These are phyloP conservation scores for Begonia masoniana DNA, from an alignment of 306 rosid genomes.

Conservation along the genomic window DNA sequence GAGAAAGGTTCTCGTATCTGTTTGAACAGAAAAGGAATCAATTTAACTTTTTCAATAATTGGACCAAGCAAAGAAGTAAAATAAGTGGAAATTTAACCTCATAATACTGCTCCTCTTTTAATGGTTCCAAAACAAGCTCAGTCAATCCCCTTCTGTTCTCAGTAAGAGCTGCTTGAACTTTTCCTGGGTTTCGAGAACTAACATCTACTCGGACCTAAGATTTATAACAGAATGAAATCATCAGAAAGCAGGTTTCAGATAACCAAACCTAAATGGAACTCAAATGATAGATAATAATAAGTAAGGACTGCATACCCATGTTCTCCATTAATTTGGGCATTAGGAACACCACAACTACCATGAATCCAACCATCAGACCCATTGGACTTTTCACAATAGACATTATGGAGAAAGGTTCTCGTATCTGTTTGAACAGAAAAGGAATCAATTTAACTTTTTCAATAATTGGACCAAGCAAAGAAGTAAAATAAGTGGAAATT, in stretches of 20 bases:
- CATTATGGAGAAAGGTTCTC: conserved; percentile 86
- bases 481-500: conserved; percentile 2
- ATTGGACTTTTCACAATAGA: conserved; percentile 90
- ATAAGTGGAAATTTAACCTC: conserved; percentile 34
- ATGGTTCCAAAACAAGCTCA: conserved; percentile 83
- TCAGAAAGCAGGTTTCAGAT: not conserved
- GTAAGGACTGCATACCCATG: conserved; percentile 52
- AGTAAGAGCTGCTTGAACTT: conserved; percentile 90
- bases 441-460: too few species aligned
- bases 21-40: conserved; percentile 2
- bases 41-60: too few species aligned
- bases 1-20: conserved; percentile 91
- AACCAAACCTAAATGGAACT: too few species aligned
- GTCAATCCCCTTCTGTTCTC: conserved; percentile 72
- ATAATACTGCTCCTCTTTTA: conserved; percentile 66
- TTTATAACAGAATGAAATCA: conserved; percentile 5
- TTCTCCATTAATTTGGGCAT: conserved; percentile 97
- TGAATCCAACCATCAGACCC: conserved; percentile 99
- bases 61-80: not conserved
- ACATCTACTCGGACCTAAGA: conserved; percentile 92
- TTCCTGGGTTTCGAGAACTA: conserved; percentile 93
- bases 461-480: not conserved
- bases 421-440: conserved; percentile 33
- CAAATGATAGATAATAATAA: not conserved
- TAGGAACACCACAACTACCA: conserved; percentile 79